phyloP scores from a whole-genome alignment of 2,329 filamentous ascomycete species.

The Cytospora leucostoma region DNA sequence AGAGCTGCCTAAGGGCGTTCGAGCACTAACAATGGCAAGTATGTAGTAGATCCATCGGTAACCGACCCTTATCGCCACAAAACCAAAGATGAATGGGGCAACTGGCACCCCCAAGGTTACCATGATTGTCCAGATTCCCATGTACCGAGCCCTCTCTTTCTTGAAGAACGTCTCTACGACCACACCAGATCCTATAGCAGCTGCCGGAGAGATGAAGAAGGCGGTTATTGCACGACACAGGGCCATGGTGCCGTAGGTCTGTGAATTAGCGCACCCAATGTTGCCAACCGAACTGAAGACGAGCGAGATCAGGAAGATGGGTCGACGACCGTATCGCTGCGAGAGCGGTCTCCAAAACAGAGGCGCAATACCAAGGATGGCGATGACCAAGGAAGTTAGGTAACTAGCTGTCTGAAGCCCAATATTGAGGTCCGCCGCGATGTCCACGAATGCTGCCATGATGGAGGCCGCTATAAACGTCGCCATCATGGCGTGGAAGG shows the following conservation, averaged over 20 bases:
- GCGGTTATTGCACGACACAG: constrained; percentile 53
- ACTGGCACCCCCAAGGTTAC: constrained; percentile 34
- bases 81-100: constrained; percentile 42
- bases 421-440: constrained; percentile 51
- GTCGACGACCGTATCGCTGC: constrained; percentile 54
- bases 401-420: constrained; percentile 53
- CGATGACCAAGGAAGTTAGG: constrained; percentile 57
- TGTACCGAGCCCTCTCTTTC: constrained; percentile 53
- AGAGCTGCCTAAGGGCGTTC: background rate
- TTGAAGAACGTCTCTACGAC: constrained; percentile 61
- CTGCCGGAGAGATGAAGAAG: constrained; percentile 58
- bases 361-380: constrained; percentile 53
- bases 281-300: constrained; percentile 51
- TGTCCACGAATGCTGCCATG: constrained; percentile 55
- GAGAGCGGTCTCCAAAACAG: constrained; percentile 60
- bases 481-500: constrained; percentile 52
- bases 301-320: constrained; percentile 52
- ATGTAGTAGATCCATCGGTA: constrained; percentile 63
- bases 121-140: constrained; percentile 57
- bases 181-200: constrained; percentile 55
- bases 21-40: constrained; percentile 51
- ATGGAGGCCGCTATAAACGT: constrained; percentile 39
- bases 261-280: constrained; percentile 53
- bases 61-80: constrained; percentile 51
- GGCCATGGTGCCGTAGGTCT: constrained; percentile 51